Percentiles rank a stretch among this genome's conserved stretches.
phyloP scores from a whole-genome alignment of 2,329 filamentous ascomycete species.

The Diaporthe citrichinensis region DNA sequence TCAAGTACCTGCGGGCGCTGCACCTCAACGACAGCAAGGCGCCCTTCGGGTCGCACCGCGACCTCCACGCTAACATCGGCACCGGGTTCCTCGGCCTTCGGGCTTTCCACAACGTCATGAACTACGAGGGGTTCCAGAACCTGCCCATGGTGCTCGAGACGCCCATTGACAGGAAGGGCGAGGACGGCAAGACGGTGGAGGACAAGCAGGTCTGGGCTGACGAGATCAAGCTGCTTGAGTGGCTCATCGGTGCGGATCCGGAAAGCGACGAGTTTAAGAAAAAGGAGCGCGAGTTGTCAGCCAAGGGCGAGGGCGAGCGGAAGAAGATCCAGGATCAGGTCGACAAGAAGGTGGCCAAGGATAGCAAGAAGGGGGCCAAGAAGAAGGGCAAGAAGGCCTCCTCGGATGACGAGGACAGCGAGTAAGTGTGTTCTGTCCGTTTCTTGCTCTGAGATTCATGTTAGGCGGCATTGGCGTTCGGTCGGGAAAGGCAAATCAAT shows the following conservation, averaged over 20 bases:
- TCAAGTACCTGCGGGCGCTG: conserved; percentile 84
- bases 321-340: conserved; percentile 83
- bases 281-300: conserved; percentile 76
- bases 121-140: conserved; percentile 80
- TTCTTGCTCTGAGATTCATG: conserved; percentile 2
- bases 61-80: conserved; percentile 96
- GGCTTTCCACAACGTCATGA: conserved; percentile 93
- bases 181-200: conserved; percentile 77
- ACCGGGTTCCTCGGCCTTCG: conserved; percentile 92
- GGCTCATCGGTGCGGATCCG: conserved; percentile 85
- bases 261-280: conserved; percentile 80
- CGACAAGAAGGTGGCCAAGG: conserved; percentile 78
- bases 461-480: conserved; percentile 39
- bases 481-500: not conserved
- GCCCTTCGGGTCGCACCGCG: conserved; percentile 83
- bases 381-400: conserved; percentile 53
- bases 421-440: conserved; percentile 39
- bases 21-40: conserved; percentile 98
- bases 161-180: conserved; percentile 82
- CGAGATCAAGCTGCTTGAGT: conserved; percentile 95
- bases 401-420: conserved; percentile 53
- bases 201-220: conserved; percentile 90
- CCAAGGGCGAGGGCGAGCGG: conserved; percentile 78
- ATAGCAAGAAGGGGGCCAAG: conserved; percentile 60
- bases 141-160: conserved; percentile 96